Conservation (phyloP, 192 early-diverging fungal genomes). For the Mortierella claussenii region DNA sequence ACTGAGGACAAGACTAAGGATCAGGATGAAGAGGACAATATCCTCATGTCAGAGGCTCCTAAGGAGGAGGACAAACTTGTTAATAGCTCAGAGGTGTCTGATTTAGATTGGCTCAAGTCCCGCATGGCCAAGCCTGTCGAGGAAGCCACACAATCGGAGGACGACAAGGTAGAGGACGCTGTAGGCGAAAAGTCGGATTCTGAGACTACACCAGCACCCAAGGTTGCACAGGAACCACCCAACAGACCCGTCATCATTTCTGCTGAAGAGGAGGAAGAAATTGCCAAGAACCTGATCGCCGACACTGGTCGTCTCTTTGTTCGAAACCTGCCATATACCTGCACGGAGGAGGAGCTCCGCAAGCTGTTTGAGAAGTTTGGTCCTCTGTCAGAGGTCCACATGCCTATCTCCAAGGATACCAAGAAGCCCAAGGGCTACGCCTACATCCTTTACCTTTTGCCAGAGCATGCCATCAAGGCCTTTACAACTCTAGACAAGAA, state of each 20-base stretch:
- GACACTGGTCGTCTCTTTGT: slow-evolving; percentile 97
- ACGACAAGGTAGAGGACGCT: slow-evolving; percentile 2
- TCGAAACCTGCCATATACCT: slow-evolving; percentile 91
- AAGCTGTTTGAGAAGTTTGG: slow-evolving; percentile 88
- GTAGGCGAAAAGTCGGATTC: slow-evolving; percentile 20
- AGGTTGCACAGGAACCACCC: slow-evolving; percentile 40
- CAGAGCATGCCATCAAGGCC: slow-evolving; percentile 94
- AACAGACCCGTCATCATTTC: slow-evolving; percentile 52
- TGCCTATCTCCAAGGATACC: slow-evolving; percentile 93
- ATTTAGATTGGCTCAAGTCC: slow-evolving; percentile 74
- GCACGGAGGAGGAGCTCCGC: slow-evolving; percentile 89
- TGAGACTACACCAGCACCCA: slow-evolving; percentile 17
- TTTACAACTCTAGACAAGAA: slow-evolving; percentile 82
- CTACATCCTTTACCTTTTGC: slow-evolving; percentile 88
- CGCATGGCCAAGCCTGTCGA: slow-evolving; percentile 65
- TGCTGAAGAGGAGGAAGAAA: slow-evolving; percentile 52
- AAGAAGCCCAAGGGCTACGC: slow-evolving; percentile 95
- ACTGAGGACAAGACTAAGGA: slow-evolving; percentile 56
- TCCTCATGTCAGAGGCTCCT: slow-evolving; percentile 62
- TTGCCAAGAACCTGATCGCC: slow-evolving; percentile 76
- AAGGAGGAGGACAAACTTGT: slow-evolving; percentile 56
- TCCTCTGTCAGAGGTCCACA: slow-evolving; percentile 92
- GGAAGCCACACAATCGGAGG: slow-evolving; percentile 17
- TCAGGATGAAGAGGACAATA: slow-evolving; percentile 54
- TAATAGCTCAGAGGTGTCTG: slow-evolving; percentile 58